phyloP scores from a whole-genome alignment of 2,329 filamentous ascomycete species.

The Microcera coccophila region DNA sequence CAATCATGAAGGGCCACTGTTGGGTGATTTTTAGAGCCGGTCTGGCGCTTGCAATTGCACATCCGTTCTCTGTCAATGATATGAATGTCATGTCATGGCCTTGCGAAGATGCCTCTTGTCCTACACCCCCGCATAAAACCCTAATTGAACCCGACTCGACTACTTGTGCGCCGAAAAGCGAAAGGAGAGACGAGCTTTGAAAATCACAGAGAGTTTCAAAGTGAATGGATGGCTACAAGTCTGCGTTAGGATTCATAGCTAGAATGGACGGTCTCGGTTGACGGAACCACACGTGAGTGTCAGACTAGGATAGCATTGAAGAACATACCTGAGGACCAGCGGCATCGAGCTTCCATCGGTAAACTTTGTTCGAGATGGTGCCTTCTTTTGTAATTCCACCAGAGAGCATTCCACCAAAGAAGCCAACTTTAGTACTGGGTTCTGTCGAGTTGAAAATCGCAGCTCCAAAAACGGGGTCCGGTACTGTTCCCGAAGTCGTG shows the following conservation, averaged over 20 bases:
- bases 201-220: constrained; percentile 18
- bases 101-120: constrained; percentile 23
- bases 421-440: constrained; percentile 21
- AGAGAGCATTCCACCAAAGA: constrained; percentile 58
- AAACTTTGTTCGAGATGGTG: constrained; percentile 57
- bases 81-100: constrained; percentile 28
- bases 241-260: neutral
- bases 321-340: constrained; percentile 35
- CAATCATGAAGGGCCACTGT: constrained; percentile 62
- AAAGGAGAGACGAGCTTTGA: constrained; percentile 13
- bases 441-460: constrained; percentile 31
- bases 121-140: constrained; percentile 33
- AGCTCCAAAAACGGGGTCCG: constrained; percentile 43
- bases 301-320: neutral
- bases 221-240: constrained; percentile 23
- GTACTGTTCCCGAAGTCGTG: constrained; percentile 29
- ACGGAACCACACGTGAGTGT: neutral
- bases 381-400: constrained; percentile 70
- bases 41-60: constrained; percentile 7
- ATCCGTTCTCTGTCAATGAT: constrained; percentile 34
- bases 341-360: constrained; percentile 58
- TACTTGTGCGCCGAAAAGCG: constrained; percentile 32
- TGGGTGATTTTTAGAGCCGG: constrained; percentile 3
- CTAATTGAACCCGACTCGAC: constrained; percentile 18
- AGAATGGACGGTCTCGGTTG: neutral